Percentiles rank a stretch among this genome's conserved stretches.
These are phyloP conservation scores for Hirsutella rhossiliensis DNA, from an alignment of 2,329 filamentous ascomycete genomes.

Conservation along the genomic window DNA sequence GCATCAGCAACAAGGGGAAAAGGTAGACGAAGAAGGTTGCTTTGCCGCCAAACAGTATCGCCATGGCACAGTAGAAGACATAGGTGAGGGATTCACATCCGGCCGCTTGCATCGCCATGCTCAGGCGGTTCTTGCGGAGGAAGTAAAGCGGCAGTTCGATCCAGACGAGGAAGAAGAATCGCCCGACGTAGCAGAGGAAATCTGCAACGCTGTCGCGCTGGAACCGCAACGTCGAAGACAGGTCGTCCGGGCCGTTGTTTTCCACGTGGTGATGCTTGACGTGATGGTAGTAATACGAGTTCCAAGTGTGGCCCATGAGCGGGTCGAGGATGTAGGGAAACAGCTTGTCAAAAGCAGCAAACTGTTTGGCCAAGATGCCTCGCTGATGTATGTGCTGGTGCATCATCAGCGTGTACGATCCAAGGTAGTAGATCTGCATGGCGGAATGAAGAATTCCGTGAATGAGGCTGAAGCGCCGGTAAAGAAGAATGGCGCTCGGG, in stretches of 20 bases:
- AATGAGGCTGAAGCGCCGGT: constrained; percentile 51
- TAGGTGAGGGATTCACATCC: constrained; percentile 52
- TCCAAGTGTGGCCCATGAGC: constrained; percentile 74
- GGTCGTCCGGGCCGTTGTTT: constrained; percentile 64
- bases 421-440: constrained; percentile 57
- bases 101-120: constrained; percentile 40
- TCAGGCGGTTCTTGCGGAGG: constrained; percentile 43
- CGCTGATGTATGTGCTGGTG: constrained; percentile 75
- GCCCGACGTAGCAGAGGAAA: constrained; percentile 60
- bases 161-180: constrained; percentile 66
- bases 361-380: constrained; percentile 49
- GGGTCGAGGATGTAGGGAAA: constrained; percentile 69
- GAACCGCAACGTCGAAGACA: constrained; percentile 65
- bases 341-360: constrained; percentile 42
- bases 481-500: constrained; percentile 55
- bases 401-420: constrained; percentile 69
- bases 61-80: constrained; percentile 30
- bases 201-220: constrained; percentile 56
- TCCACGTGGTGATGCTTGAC: constrained; percentile 81
- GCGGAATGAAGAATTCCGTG: constrained; percentile 55
- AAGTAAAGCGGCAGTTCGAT: constrained; percentile 67
- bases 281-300: constrained; percentile 76
- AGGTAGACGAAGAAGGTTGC: constrained; percentile 55
- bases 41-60: constrained; percentile 37
- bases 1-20: constrained; percentile 52